Base-by-base conservation (phyloP, 2,329 filamentous ascomycete genomes). In the Cytospora schulzeri region DNA sequence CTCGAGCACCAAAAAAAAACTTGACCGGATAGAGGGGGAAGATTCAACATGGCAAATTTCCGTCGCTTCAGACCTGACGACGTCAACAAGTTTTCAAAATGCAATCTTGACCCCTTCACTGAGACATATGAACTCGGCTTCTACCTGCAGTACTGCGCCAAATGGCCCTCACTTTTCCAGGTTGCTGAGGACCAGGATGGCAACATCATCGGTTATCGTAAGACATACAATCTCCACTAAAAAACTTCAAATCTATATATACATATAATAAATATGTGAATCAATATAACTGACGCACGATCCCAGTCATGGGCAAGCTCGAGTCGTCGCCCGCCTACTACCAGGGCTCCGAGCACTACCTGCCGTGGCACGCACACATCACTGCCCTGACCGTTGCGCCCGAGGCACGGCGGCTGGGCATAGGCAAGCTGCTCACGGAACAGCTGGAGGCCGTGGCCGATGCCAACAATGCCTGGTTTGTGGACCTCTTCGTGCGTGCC, bases 361-460 rank as follows among this genome's bases (percentile, higher is more conserved):
- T 97, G n/a, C 94, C 94, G n/a, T 98, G 93, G 92, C 95, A 99
- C 79, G 94, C 93, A 24, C 95, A 99, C 78, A 96, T 99, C 74
- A 99, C 95, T 5, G 95, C 94, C 41, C 83, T 99, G 59, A 98
- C 95, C 0, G 92, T 99, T 24, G 90, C 94, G 0, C 95, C 95
- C 0, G 87, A 90, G 63, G 92, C 92, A 57, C 89, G 95, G 31
- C 87, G 95, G 52, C 84, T 95, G 19, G 94, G 95, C 19, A 91
- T 97, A 71, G 95, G 94, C 58, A 92, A 90, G 66, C 89, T 90
- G 54, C 83, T 99, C 45, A 93, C 91, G 0, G 85, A 91, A 72
- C 88, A 91, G 63, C 83, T 99, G 33, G 94, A 97, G 76, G 82
- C 83, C n/a, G 89, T 88, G 2, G 92, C 91, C 50, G 91, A 97